These are phyloP conservation scores for Ramalina intermedia DNA, from an alignment of 495 filamentous ascomycete species.

Conservation along the genomic window DNA sequence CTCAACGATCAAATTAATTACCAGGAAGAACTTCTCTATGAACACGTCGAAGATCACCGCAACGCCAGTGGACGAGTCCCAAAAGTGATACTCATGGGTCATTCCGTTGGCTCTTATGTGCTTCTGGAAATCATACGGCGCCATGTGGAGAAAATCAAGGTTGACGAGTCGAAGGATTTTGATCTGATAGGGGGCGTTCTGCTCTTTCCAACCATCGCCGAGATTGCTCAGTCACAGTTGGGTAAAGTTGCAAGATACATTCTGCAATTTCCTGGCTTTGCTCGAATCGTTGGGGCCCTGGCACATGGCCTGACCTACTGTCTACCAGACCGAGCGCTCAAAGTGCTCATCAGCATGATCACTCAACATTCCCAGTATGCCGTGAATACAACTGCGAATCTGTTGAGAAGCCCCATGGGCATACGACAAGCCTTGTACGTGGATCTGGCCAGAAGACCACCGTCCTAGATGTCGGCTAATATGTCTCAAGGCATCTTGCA, in stretches of 20 bases:
- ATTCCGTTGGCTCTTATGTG: constrained; percentile 72
- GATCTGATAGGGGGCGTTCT: constrained; percentile 47
- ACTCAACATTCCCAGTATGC: constrained; percentile 43
- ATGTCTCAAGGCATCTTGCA: constrained; percentile 38
- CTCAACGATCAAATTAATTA: constrained; percentile 51
- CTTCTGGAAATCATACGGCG: constrained; percentile 54
- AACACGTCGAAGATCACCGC: constrained; percentile 1
- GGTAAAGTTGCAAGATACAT: constrained; percentile 25
- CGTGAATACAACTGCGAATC: constrained; percentile 43
- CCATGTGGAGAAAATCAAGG: constrained; percentile 22
- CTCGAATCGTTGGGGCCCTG: constrained; percentile 35
- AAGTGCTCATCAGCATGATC: constrained; percentile 28
- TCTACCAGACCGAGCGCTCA: constrained; percentile 28
- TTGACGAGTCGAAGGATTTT: constrained; percentile 16
- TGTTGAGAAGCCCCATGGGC: constrained; percentile 46
- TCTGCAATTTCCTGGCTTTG: constrained; percentile 36
- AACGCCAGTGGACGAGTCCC: constrained; percentile 6
- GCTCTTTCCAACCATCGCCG: constrained; percentile 64
- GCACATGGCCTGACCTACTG: constrained; percentile 32
- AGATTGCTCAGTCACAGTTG: constrained; percentile 51
- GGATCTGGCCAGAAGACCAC: constrained; percentile 15
- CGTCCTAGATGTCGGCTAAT: constrained; percentile 3
- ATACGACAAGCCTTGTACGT: constrained; percentile 57
- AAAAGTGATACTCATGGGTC: constrained; percentile 63
- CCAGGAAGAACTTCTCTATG: constrained; percentile 24